A percentile compares a stretch with the other conserved stretches of the same genome.
Conservation (phyloP, 192 early-diverging fungal species). For the Coemansia sp. region DNA sequence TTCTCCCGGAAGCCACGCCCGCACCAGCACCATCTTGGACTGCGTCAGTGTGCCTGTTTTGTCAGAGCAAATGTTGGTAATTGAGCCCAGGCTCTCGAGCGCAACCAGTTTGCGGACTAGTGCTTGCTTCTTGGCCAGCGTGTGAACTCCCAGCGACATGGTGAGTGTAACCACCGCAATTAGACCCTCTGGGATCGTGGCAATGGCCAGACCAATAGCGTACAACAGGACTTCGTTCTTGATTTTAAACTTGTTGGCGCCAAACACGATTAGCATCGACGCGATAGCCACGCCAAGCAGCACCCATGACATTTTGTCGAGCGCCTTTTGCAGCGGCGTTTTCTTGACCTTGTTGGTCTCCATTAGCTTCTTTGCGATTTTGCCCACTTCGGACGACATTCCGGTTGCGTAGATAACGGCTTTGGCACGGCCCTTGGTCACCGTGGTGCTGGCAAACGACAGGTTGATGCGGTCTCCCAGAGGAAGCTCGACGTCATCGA, state of each 20-base stretch:
- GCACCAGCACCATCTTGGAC: conserved; percentile 88
- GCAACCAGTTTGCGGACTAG: conserved; percentile 86
- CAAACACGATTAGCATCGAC: conserved; percentile 83
- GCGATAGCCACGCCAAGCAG: conserved; percentile 71
- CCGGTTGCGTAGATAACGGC: conserved; percentile 84
- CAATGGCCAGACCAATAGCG: conserved; percentile 84
- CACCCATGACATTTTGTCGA: conserved; percentile 74
- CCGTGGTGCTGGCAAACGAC: conserved; percentile 83
- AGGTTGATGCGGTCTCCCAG: conserved; percentile 91
- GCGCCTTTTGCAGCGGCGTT: conserved; percentile 65
- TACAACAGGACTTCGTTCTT: conserved; percentile 62
- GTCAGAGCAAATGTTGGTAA: conserved; percentile 94
- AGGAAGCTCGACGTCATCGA: conserved; percentile 66
- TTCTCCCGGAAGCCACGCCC: conserved; percentile 76
- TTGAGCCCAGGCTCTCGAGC: conserved; percentile 87
- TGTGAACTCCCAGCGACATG: conserved; percentile 84
- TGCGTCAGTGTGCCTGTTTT: conserved; percentile 94
- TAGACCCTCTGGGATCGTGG: conserved; percentile 94
- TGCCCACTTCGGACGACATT: conserved; percentile 87
- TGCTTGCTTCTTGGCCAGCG: conserved; percentile 83
- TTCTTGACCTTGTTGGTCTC: conserved; percentile 52
- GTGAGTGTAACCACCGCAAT: conserved; percentile 93
- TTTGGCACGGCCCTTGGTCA: conserved; percentile 87
- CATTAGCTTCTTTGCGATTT: conserved; percentile 82
- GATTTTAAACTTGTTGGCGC: conserved; percentile 61